Conservation (phyloP, 345 rosid species). For the Mangifera indica region DNA sequence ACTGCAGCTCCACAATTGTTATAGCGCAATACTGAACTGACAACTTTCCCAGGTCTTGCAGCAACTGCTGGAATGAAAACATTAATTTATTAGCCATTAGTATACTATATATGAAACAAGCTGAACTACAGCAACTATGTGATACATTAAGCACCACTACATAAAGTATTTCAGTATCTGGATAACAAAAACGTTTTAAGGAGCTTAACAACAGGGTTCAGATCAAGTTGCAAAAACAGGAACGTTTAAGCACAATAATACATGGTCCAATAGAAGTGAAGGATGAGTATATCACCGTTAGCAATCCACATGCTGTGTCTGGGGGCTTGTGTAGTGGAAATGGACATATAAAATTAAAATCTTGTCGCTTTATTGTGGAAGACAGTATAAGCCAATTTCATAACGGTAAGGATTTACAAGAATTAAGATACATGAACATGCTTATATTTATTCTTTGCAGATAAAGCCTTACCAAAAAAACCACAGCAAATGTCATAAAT, state of each 20-base stretch:
- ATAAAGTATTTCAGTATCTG: neutral
- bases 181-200: neutral
- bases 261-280: neutral
- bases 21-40: conserved; percentile 76
- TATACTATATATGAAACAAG: neutral
- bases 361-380: neutral
- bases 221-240: conserved; percentile 11
- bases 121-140: neutral
- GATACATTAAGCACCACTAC: neutral
- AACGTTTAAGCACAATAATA: neutral
- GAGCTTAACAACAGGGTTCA: conserved; percentile 2
- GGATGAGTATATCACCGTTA: neutral
- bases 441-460: neutral
- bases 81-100: conserved; percentile 1
- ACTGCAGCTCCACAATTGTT: conserved; percentile 73
- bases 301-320: neutral
- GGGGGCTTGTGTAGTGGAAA: neutral
- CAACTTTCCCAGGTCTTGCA: conserved; percentile 86
- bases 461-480: neutral
- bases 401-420: neutral
- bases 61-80: conserved; percentile 49
- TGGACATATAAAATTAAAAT: neutral
- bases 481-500: neutral
- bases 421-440: neutral
- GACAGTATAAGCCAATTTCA: neutral